Evolutionary conservation across 129 eudicot species (phyloP), one percentile per base, ranked within the genome.

Genomic region (Flaveria trinervia): DNA sequence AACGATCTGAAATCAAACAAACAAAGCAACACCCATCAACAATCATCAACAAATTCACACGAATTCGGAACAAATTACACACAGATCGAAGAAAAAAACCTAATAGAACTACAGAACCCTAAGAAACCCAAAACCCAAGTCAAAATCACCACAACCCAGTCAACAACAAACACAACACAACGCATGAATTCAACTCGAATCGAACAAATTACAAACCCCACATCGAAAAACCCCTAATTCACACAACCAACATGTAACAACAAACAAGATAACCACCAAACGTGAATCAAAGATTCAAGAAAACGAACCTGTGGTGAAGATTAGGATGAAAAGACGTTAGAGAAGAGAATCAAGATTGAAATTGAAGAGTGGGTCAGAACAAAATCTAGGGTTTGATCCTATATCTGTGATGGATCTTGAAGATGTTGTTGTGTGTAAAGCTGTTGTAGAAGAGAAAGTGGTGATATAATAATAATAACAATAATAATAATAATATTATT

Each of bases 381-480:
- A 51, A 72, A 82, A 81, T 70, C 66, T 82, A 85, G 86, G 82
- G 89, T 82, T 85, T 82, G 82, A 70, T 78, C 65, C 56, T 77
- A 10, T 66, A 50, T 36, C 15, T 59, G 61, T 1, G 43, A 70
- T 78, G 82, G 82, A 78, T 70, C 82, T 78, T 78, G 71, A 70
- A 70, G 64, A 76, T 69, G 48, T 51, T 39, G 62, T 68, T 72
- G 70, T 68, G 60, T 69, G 75, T 65, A 80, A 73, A 73, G 84
- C 84, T 80, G 84, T 73, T 73, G 51, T 51, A 77, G 69, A 77
- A 44, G 68, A 70, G 82, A 59, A 71, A 55, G 68, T 15, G 68
- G 68, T 64, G 56, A 28, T 22, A 17, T 11, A 30, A n/a, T 25
- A 26, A 25, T 28, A 18, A 9, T 46, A 7, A 43, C 56, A 23